Evolutionary conservation across 139 green algal species (phyloP).

Genomic region (Chlamydomonas applanata): DNA sequence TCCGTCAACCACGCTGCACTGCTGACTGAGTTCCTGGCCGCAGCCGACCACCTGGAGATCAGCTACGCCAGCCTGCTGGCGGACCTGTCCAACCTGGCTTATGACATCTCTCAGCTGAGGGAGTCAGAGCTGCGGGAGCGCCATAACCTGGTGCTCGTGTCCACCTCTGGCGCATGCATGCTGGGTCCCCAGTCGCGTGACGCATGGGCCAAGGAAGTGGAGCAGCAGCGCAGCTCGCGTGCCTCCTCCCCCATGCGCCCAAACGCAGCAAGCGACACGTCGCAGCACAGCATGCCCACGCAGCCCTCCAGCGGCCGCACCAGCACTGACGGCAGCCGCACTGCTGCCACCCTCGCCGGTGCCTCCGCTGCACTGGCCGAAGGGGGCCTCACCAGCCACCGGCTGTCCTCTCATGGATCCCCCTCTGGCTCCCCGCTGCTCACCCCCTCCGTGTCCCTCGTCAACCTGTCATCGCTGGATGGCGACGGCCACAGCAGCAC

Average conservation of each 20-base stretch:
- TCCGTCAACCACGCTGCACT: neutral
- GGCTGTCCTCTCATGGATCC: no score
- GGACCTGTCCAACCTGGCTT: conserved; percentile 51
- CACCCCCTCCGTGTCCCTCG: no score
- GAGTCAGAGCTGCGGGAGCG: conserved; percentile 11
- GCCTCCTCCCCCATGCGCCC: no score
- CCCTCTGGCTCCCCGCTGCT: no score
- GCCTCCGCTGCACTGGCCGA: no score
- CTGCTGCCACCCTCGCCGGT: no score
- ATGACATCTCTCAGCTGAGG: conserved; percentile 30
- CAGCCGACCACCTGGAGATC: conserved; percentile 32
- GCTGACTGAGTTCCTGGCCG: conserved; percentile 9
- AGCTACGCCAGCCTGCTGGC: conserved; percentile 32
- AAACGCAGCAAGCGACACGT: no score
- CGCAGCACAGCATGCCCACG: no score
- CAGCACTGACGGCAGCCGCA: no score
- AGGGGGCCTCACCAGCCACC: no score
- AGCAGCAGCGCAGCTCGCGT: no score
- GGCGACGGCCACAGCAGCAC: neutral
- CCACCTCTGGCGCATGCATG: conserved; percentile 17
- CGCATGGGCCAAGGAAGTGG: neutral
- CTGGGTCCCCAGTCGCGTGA: neutral
- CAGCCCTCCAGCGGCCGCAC: no score
- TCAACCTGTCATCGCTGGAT: neutral
- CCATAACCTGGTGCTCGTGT: conserved; percentile 30